Base-by-base conservation (phyloP, 768 basidiomycete genomes). In the Trametes sanguinea region DNA sequence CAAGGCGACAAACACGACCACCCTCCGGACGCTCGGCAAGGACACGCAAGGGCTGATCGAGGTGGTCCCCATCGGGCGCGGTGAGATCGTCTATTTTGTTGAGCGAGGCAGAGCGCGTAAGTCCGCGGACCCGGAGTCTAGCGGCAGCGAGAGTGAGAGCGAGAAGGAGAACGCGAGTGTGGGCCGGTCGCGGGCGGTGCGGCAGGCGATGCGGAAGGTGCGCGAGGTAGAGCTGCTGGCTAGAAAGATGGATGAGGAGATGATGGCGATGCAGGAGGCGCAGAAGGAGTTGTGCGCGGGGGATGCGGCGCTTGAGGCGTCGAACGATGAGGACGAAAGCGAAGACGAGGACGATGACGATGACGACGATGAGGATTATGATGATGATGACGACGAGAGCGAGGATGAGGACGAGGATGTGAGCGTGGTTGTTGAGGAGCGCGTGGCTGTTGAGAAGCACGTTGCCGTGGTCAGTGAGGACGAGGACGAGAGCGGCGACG, bases 151-250 rank as follows among this genome's bases (percentile, higher is more conserved):
- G 46, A 56, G 46, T 17, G 54, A 46, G 54, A 46, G 37, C 17
- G 45, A 17, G 54, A 32, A 10, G 35, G 45, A 10, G 54, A 27
- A 14, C 17, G 45, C n/a, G 45, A 17, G 54, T 33, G 29, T 13
- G 45, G 13, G 14, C 45, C 32, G 45, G 45, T 7, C 35, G 35
- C 35, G 45, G 32, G 43, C 54, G 43, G 27, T 39, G 54, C 54
- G 54, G 46, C 44, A 33, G 33, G 54, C 45, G 54, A 56, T 56
- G 54, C 54, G 54, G 14, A 44, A 56, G 54, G 54, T 56, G 54
- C 54, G 54, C 10, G 45, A 37, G 54, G 46, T 56, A 2, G 54
- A 56, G 54, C 11, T 35, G 44, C 46, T 56, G 54, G 54, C 54
- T 33, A 30, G 54, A 4, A 17, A 37, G 54, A 32, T 56, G n/a